Conservation (phyloP, 768 basidiomycete genomes). For the Termitomyces sp. region DNA sequence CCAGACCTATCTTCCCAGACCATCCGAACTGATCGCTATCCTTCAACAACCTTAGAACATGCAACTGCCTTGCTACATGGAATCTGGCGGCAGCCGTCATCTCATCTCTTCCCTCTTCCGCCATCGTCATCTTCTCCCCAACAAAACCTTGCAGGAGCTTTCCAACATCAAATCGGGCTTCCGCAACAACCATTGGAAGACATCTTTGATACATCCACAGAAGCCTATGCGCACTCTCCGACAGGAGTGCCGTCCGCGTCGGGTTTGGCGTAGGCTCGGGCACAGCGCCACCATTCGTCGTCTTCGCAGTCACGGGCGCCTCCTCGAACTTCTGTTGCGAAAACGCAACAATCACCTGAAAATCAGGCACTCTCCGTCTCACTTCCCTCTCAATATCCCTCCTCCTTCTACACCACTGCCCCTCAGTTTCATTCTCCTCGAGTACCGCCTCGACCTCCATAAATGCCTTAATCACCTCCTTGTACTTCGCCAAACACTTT, state of each 20-base stretch:
- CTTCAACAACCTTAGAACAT: slow-evolving; percentile 67
- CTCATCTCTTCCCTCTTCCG: slow-evolving; percentile 18
- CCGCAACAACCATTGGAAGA: slow-evolving; percentile 67
- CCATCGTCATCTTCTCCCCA: background rate
- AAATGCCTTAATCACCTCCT: slow-evolving; percentile 44
- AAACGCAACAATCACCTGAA: slow-evolving; percentile 80
- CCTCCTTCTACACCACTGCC: slow-evolving; percentile 66
- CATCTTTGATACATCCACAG: slow-evolving; percentile 82
- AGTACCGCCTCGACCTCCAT: slow-evolving; percentile 43
- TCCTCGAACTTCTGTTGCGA: slow-evolving; percentile 48
- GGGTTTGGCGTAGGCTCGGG: slow-evolving; percentile 13
- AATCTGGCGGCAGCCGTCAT: slow-evolving; percentile 22
- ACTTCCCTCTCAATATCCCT: slow-evolving; percentile 73
- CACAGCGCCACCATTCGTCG: background rate
- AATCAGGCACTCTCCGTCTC: slow-evolving; percentile 75
- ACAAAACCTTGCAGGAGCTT: slow-evolving; percentile 57
- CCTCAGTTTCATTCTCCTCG: slow-evolving; percentile 54
- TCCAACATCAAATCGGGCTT: slow-evolving; percentile 82
- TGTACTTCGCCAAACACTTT: slow-evolving; percentile 71
- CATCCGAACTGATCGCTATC: slow-evolving; percentile 78
- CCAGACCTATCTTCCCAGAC: slow-evolving; percentile 68
- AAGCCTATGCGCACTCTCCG: slow-evolving; percentile 75
- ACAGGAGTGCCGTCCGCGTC: slow-evolving; percentile 55
- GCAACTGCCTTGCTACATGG: slow-evolving; percentile 60
- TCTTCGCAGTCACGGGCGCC: background rate